These are phyloP conservation scores for Pseudogymnoascus sp. DNA, from an alignment of 2,329 filamentous ascomycete genomes.

Conservation along the genomic window DNA sequence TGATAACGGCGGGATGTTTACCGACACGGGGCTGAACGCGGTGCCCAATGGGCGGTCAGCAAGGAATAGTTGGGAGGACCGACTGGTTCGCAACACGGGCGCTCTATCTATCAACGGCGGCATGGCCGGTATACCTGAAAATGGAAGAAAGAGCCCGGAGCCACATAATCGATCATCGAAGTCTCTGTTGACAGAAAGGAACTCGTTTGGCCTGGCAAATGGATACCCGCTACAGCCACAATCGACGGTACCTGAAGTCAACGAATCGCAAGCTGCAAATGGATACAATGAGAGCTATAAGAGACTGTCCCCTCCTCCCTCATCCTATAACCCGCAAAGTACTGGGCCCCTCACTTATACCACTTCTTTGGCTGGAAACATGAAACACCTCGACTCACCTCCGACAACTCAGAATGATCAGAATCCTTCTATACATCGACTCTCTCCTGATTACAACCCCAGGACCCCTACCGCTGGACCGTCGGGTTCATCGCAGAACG, in stretches of 20 bases:
- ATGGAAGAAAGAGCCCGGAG: constrained; percentile 25
- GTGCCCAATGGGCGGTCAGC: constrained; percentile 47
- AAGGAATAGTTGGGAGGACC: constrained; percentile 31
- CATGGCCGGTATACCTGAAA: constrained; percentile 20
- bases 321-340: constrained; percentile 24
- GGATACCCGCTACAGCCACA: constrained; percentile 15
- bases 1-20: constrained; percentile 24
- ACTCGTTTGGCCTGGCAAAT: constrained; percentile 23
- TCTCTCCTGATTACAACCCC: constrained; percentile 44
- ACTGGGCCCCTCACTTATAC: constrained; percentile 27
- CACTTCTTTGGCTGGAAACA: constrained; percentile 23
- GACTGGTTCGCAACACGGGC: constrained; percentile 24
- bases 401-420: constrained; percentile 20
- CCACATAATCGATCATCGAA: constrained; percentile 21
- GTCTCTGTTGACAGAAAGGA: constrained; percentile 22
- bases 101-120: constrained; percentile 24
- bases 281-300: constrained; percentile 19
- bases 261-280: constrained; percentile 17
- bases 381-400: constrained; percentile 19
- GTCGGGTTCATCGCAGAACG: not conserved
- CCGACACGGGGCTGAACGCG: constrained; percentile 47
- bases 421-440: constrained; percentile 41
- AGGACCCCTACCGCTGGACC: constrained; percentile 37
- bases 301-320: constrained; percentile 17
- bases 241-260: constrained; percentile 12